Conservation (phyloP, 164 flowering plant species). For the Macadamia tetraphylla region DNA sequence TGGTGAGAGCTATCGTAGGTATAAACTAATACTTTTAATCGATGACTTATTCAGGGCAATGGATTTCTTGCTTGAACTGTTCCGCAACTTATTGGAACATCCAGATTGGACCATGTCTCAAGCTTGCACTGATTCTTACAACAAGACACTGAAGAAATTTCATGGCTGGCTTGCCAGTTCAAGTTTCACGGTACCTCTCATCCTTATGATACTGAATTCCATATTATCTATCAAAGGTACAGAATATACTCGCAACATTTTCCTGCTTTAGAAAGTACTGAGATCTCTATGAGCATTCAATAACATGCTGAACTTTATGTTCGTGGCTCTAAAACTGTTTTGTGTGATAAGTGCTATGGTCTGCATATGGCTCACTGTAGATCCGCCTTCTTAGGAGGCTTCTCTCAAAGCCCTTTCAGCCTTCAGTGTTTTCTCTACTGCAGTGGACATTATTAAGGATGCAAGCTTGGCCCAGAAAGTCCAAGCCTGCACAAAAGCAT, state of each 20-base stretch:
- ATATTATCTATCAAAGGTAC: not conserved
- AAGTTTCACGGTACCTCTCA: slow-evolving; percentile 29
- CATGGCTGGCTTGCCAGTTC: slow-evolving; percentile 81
- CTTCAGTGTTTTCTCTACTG: too few species aligned
- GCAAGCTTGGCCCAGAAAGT: too few species aligned
- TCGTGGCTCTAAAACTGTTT: not conserved
- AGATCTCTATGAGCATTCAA: not conserved
- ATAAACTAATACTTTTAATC: not conserved
- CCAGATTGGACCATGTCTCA: slow-evolving; percentile 68
- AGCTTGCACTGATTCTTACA: slow-evolving; percentile 71
- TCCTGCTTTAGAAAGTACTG: not conserved
- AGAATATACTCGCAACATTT: not conserved
- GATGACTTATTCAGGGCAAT: slow-evolving; percentile 41
- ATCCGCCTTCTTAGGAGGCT: too few species aligned
- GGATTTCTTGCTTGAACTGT: slow-evolving; percentile 67
- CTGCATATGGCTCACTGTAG: not conserved
- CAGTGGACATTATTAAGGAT: too few species aligned
- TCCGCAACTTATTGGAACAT: slow-evolving; percentile 48
- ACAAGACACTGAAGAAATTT: slow-evolving; percentile 83
- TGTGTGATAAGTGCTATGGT: not conserved
- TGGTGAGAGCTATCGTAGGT: not conserved
- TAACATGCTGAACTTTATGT: not conserved
- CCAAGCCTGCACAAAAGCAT: too few species aligned
- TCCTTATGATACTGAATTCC: slow-evolving; percentile 5
- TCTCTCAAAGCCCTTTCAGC: too few species aligned